Evolutionary conservation across 2,329 filamentous ascomycete genomes (phyloP).

Genomic region (Cladosporium sp.): DNA sequence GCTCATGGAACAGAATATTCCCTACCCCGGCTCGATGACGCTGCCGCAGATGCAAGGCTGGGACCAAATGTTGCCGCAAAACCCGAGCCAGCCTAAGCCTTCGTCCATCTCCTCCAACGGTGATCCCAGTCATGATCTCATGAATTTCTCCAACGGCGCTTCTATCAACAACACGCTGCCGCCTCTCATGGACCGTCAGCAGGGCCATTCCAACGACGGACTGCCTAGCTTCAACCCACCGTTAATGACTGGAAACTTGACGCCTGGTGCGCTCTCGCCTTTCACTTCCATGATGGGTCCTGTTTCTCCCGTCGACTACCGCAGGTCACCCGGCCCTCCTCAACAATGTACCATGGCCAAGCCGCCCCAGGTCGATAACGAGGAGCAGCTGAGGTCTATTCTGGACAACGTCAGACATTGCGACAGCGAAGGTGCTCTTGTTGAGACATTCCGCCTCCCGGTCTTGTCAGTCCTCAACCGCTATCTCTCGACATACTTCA

Average conservation of each 20-base stretch:
- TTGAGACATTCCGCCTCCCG: conserved; percentile 86
- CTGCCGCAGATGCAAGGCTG: conserved; percentile 77
- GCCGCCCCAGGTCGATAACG: conserved; percentile 74
- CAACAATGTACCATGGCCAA: conserved; percentile 60
- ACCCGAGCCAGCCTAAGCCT: conserved; percentile 65
- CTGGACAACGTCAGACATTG: conserved; percentile 78
- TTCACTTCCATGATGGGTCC: conserved; percentile 63
- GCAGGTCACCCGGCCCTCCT: conserved; percentile 63
- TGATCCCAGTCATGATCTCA: conserved; percentile 42
- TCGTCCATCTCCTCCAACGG: conserved; percentile 61
- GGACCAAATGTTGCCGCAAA: conserved; percentile 78
- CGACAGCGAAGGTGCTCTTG: conserved; percentile 75
- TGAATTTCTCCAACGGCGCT: conserved; percentile 40
- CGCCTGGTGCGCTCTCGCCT: conserved; percentile 69
- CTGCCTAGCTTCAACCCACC: conserved; percentile 59
- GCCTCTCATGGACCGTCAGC: conserved; percentile 55
- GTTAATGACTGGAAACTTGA: conserved; percentile 63
- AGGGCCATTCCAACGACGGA: conserved; percentile 38
- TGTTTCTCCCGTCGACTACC: conserved; percentile 64
- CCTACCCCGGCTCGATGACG: conserved; percentile 67
- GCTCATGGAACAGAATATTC: conserved; percentile 73
- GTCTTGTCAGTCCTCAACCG: conserved; percentile 76
- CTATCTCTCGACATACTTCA: conserved; percentile 93
- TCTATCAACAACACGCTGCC: conserved; percentile 49
- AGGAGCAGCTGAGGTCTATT: conserved; percentile 80